Percentiles rank a stretch among this genome's conserved stretches.
phyloP scores from a whole-genome alignment of 1,139 yeast genomes.

The Pichia norvegensis region DNA sequence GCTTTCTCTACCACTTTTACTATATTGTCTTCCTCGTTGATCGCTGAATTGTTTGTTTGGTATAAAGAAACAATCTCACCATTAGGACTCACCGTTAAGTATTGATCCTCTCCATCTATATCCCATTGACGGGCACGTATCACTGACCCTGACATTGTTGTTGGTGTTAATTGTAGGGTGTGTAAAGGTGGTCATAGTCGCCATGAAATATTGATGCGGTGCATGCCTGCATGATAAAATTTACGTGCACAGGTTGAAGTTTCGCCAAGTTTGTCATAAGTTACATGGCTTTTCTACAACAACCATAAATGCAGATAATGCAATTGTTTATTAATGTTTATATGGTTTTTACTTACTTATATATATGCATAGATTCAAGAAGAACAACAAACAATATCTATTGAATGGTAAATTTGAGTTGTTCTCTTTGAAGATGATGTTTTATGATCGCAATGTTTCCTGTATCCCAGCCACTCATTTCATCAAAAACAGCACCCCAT shows the following conservation, averaged over 20 bases:
- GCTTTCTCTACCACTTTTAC: slow-evolving; percentile 43
- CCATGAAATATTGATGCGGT: too few species aligned
- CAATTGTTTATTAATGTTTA: too few species aligned
- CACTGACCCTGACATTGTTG: slow-evolving; percentile 27
- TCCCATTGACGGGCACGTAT: slow-evolving; percentile 25
- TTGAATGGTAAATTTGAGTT: slow-evolving; percentile 21
- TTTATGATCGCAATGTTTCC: slow-evolving; percentile 18
- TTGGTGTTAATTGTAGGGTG: too few species aligned
- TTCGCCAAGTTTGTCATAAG: too few species aligned
- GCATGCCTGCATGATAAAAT: too few species aligned
- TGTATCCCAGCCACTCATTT: slow-evolving; percentile 21
- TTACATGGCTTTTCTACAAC: too few species aligned
- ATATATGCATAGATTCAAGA: too few species aligned
- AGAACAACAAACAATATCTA: slow-evolving; percentile 1
- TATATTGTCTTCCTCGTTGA: slow-evolving; percentile 34
- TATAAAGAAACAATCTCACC: slow-evolving; percentile 62
- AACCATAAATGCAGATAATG: too few species aligned
- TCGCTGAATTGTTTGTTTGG: slow-evolving; percentile 34
- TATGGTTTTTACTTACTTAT: too few species aligned
- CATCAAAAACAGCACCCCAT: slow-evolving; percentile 69
- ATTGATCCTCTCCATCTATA: slow-evolving; percentile 22
- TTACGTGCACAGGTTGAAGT: too few species aligned
- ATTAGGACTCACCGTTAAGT: slow-evolving; percentile 54
- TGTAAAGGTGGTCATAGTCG: too few species aligned
- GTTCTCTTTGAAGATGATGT: slow-evolving; percentile 27